Evolutionary conservation across 2,329 filamentous ascomycete species (phyloP).

Genomic region (Penicillium paneum): DNA sequence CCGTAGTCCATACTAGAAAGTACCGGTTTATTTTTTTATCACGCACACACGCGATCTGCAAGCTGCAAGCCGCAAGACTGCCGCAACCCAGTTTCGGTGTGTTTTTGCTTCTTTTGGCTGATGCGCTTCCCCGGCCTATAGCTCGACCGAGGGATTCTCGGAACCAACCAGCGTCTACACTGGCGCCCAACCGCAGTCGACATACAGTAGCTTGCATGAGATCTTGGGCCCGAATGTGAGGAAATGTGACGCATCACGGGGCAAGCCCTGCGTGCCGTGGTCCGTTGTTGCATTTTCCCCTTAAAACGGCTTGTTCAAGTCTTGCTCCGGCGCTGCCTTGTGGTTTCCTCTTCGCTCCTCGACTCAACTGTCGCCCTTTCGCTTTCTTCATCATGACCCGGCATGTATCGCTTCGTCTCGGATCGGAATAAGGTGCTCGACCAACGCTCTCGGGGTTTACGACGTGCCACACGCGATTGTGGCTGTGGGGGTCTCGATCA

Average conservation of each 20-base stretch:
- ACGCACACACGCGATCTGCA: conserved; percentile 4
- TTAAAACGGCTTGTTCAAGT: conserved; percentile 3
- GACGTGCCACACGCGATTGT: background rate
- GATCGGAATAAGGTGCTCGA: conserved; percentile 9
- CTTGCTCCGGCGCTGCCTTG: background rate
- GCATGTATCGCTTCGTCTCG: conserved; percentile 4
- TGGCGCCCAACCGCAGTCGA: background rate
- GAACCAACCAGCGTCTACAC: conserved; percentile 2
- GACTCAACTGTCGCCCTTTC: background rate
- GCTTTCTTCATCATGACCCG: conserved; percentile 11
- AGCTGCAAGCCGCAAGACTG: background rate
- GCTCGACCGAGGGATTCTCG: background rate
- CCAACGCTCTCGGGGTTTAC: conserved; percentile 1
- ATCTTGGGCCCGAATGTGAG: conserved; percentile 10
- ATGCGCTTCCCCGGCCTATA: conserved; percentile 9
- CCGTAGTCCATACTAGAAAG: conserved; percentile 13
- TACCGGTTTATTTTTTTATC: conserved; percentile 2
- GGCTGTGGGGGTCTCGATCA: background rate
- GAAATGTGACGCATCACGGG: conserved; percentile 10
- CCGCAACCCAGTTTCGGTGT: background rate
- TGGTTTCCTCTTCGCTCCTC: background rate
- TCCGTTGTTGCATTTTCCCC: conserved; percentile 3
- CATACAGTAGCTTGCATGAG: conserved; percentile 8
- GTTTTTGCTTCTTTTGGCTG: conserved; percentile 2
- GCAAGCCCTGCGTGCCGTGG: background rate